phyloP scores from a whole-genome alignment of 176 grass and related monocot genomes.

The Carex cristatella region DNA sequence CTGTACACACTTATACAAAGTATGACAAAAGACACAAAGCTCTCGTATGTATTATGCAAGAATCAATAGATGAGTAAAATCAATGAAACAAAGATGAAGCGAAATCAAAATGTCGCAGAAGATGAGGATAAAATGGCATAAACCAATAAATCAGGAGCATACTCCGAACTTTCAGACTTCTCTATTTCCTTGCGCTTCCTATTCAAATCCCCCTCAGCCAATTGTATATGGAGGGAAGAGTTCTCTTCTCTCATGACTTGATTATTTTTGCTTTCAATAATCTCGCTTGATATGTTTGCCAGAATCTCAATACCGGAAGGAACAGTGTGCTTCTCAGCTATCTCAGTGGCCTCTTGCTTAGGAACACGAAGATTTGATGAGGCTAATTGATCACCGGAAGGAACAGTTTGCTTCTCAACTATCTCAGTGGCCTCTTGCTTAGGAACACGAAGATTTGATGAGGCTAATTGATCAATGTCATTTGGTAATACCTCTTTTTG shows the following conservation, averaged over 20 bases:
- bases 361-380: not conserved
- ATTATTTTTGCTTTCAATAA: constrained; percentile 22
- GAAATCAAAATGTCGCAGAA: not conserved
- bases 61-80: not conserved
- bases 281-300: constrained; percentile 28
- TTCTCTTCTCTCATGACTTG: constrained; percentile 30
- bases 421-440: not conserved
- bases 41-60: not conserved
- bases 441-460: not conserved
- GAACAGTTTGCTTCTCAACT: constrained; percentile 6
- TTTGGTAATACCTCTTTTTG: not conserved
- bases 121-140: not conserved
- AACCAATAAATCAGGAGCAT: constrained; percentile 19
- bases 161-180: constrained; percentile 52
- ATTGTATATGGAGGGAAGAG: constrained; percentile 12
- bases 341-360: not conserved
- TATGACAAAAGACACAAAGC: not conserved
- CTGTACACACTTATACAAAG: not conserved
- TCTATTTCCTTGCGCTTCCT: constrained; percentile 41
- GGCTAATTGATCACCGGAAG: not conserved
- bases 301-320: constrained; percentile 31
- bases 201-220: constrained; percentile 29
- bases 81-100: not conserved
- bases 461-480: not conserved
- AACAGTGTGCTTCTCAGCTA: constrained; percentile 8